Evolutionary conservation across 208 protist genomes (phyloP).

Genomic region (Acanthamoeba castellanii): DNA sequence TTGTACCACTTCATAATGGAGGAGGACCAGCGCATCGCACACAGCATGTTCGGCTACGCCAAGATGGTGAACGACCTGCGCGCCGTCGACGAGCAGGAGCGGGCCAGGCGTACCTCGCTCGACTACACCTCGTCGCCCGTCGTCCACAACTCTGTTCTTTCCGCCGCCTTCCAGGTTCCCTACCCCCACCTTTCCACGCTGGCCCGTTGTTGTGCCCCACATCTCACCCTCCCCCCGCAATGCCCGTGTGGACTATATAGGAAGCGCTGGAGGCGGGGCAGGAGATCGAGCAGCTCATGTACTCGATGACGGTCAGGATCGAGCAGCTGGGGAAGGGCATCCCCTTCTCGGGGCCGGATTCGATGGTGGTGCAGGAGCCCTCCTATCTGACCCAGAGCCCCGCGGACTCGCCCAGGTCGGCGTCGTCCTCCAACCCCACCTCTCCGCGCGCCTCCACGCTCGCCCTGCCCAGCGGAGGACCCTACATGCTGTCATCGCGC

Average conservation of each 20-base stretch:
- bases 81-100: constrained; percentile 33
- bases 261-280: constrained; percentile 19
- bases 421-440: neutral
- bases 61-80: constrained; percentile 27
- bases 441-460: neutral
- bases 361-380: neutral
- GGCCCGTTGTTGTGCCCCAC: neutral
- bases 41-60: constrained; percentile 62
- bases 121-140: constrained; percentile 6
- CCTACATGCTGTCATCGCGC: neutral
- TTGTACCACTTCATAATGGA: neutral
- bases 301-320: constrained; percentile 33
- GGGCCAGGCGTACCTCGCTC: neutral
- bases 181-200: neutral
- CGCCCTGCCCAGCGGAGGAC: neutral
- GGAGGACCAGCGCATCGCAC: constrained; percentile 32
- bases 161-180: neutral
- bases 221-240: neutral
- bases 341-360: neutral
- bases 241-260: neutral
- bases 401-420: neutral
- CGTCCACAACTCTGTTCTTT: constrained; percentile 14
- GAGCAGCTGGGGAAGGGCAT: constrained; percentile 43
- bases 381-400: neutral
- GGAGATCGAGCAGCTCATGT: constrained; percentile 51